phyloP scores from a whole-genome alignment of 2,329 filamentous ascomycete species.

The Penicillium decumbens region DNA sequence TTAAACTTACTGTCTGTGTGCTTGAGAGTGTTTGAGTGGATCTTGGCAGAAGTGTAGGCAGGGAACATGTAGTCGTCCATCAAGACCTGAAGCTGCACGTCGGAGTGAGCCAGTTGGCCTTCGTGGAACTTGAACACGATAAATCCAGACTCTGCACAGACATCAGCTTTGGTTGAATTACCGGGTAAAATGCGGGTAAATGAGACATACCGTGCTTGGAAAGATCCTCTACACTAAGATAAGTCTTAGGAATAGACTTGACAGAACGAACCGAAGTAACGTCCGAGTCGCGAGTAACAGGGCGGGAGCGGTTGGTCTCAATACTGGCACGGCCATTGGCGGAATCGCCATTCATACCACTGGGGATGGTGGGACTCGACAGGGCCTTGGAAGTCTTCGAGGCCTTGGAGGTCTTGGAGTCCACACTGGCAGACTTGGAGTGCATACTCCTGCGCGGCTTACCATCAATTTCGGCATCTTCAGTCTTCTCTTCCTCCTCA shows the following conservation, averaged over 20 bases:
- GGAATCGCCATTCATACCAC: slow-evolving; percentile 40
- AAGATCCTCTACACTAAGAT: slow-evolving; percentile 73
- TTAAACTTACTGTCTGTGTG: slow-evolving; percentile 70
- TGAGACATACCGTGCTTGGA: slow-evolving; percentile 61
- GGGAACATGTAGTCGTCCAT: slow-evolving; percentile 95
- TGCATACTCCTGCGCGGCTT: slow-evolving; percentile 29
- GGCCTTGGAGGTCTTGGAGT: slow-evolving; percentile 22
- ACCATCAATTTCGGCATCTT: slow-evolving; percentile 13
- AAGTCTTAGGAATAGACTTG: slow-evolving; percentile 67
- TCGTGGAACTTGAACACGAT: slow-evolving; percentile 93
- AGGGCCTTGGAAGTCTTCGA: slow-evolving; percentile 13
- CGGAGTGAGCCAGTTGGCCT: slow-evolving; percentile 70
- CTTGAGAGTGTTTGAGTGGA: slow-evolving; percentile 62
- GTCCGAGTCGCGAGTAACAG: slow-evolving; percentile 42
- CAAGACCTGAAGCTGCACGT: slow-evolving; percentile 76
- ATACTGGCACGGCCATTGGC: slow-evolving; percentile 30
- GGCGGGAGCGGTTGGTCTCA: slow-evolving; percentile 35
- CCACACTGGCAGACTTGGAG: slow-evolving; percentile 28
- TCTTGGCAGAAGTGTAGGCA: slow-evolving; percentile 75
- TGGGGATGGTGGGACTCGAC: slow-evolving; percentile 18
- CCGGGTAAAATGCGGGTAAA: background rate
- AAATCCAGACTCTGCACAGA: slow-evolving; percentile 69
- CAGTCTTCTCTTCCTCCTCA: slow-evolving; percentile 48
- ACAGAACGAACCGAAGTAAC: slow-evolving; percentile 43
- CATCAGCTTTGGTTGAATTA: slow-evolving; percentile 32